These are phyloP conservation scores for Plasmodium gaboni DNA, from an alignment of 169 alveolate genomes.

Conservation along the genomic window DNA sequence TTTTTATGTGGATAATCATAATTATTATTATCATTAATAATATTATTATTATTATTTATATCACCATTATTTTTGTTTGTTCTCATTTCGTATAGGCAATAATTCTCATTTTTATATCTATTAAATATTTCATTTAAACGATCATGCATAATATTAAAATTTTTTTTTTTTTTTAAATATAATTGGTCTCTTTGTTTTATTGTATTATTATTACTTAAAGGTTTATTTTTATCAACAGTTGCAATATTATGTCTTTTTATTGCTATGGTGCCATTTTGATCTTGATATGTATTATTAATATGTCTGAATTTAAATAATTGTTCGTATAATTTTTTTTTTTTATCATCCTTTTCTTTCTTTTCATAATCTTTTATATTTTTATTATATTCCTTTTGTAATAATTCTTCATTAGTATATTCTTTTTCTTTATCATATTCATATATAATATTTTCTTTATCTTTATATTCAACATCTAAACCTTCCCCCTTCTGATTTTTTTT, in stretches of 20 bases:
- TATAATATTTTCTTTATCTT: no score
- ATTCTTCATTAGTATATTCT: no score
- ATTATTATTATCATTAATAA: constrained; percentile 5
- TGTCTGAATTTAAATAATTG: no score
- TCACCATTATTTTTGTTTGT: background rate
- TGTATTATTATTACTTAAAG: constrained; percentile 12
- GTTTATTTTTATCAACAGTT: constrained; percentile 9
- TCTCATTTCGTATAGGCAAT: no score
- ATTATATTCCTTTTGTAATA: no score
- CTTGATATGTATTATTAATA: no score
- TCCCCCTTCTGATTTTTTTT: no score
- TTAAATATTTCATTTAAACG: constrained; percentile 24
- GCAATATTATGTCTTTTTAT: constrained; percentile 33
- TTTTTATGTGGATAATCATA: background rate
- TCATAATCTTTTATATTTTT: no score
- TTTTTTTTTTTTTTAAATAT: constrained; percentile 10
- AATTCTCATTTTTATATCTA: constrained; percentile 20
- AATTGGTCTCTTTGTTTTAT: background rate
- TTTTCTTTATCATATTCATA: no score
- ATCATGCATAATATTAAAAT: background rate
- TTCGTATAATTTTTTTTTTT: no score
- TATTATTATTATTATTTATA: background rate
- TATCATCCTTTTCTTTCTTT: no score
- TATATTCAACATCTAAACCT: no score
- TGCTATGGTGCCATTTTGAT: background rate